Evolutionary conservation across 2,329 filamentous ascomycete species (phyloP).

Genomic region (Gnomoniopsis sp.): DNA sequence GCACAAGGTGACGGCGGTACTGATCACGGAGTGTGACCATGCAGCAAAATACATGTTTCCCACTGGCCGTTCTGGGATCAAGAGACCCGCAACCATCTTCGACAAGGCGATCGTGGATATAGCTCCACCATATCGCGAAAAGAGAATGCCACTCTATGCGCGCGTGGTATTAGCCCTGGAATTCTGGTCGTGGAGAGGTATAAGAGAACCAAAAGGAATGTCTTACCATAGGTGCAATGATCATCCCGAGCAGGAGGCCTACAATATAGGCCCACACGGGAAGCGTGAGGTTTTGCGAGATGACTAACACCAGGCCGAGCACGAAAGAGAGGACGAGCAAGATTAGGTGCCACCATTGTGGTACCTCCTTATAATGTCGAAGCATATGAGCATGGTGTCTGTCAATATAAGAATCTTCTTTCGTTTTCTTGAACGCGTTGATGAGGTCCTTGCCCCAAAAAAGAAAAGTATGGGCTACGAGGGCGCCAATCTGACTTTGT

Average conservation of each 20-base stretch:
- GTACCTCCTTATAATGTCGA: constrained; percentile 48
- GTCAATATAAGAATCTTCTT: constrained; percentile 40
- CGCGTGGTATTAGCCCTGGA: constrained; percentile 16
- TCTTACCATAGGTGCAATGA: constrained; percentile 50
- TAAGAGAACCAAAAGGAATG: too few species aligned
- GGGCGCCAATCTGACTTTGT: constrained; percentile 46
- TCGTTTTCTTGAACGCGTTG: constrained; percentile 43
- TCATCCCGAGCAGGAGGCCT: constrained; percentile 37
- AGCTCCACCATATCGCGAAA: constrained; percentile 51
- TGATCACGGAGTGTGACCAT: constrained; percentile 57
- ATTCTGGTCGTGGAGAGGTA: too few species aligned
- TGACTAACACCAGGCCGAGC: constrained; percentile 42
- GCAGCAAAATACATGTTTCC: constrained; percentile 58
- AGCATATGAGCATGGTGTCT: constrained; percentile 50
- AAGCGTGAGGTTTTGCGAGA: constrained; percentile 43
- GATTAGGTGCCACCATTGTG: constrained; percentile 44
- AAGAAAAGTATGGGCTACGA: constrained; percentile 47
- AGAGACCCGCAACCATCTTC: constrained; percentile 52
- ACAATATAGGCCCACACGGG: constrained; percentile 46
- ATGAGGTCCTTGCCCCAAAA: constrained; percentile 55
- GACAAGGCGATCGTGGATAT: constrained; percentile 58
- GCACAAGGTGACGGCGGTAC: constrained; percentile 45
- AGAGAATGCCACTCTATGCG: constrained; percentile 46
- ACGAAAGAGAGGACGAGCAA: constrained; percentile 42
- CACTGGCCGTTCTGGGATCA: constrained; percentile 47